Conservation (phyloP, 2,329 filamentous ascomycete genomes). For the Albifimbria verrucaria region DNA sequence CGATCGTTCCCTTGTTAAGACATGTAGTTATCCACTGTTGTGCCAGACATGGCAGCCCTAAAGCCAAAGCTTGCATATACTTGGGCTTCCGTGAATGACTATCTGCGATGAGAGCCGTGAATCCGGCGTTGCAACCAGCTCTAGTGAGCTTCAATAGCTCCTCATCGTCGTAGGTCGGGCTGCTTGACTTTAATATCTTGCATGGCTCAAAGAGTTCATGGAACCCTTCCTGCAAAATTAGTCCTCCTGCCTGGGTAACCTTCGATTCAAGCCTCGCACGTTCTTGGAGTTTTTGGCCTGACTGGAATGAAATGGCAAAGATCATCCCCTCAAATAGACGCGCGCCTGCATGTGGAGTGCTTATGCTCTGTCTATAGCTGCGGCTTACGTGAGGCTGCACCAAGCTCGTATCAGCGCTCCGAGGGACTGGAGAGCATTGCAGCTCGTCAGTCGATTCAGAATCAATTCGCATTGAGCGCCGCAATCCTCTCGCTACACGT, state of each 20-base stretch:
- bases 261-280: constrained; percentile 49
- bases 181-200: constrained; percentile 29
- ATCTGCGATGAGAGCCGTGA: constrained; percentile 83
- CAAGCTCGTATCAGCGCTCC: constrained; percentile 35
- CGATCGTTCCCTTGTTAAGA: constrained; percentile 53
- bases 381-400: constrained; percentile 22
- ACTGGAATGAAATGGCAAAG: constrained; percentile 77
- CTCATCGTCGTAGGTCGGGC: constrained; percentile 24
- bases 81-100: constrained; percentile 83
- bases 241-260: constrained; percentile 70
- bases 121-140: constrained; percentile 57
- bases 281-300: constrained; percentile 37
- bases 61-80: constrained; percentile 89
- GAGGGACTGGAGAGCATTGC: constrained; percentile 33
- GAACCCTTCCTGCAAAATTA: constrained; percentile 71
- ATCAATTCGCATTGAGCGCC: constrained; percentile 24
- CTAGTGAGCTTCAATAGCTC: constrained; percentile 49
- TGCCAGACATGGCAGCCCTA: constrained; percentile 83
- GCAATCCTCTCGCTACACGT: constrained; percentile 16
- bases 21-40: constrained; percentile 78
- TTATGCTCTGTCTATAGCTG: constrained; percentile 23
- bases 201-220: constrained; percentile 69
- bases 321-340: constrained; percentile 74
- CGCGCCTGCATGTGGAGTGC: constrained; percentile 18
- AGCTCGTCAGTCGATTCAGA: constrained; percentile 49